Percentiles rank a stretch among this genome's conserved stretches.
phyloP scores from a whole-genome alignment of 495 filamentous ascomycete genomes.

The Astrothelium macrocarpum region DNA sequence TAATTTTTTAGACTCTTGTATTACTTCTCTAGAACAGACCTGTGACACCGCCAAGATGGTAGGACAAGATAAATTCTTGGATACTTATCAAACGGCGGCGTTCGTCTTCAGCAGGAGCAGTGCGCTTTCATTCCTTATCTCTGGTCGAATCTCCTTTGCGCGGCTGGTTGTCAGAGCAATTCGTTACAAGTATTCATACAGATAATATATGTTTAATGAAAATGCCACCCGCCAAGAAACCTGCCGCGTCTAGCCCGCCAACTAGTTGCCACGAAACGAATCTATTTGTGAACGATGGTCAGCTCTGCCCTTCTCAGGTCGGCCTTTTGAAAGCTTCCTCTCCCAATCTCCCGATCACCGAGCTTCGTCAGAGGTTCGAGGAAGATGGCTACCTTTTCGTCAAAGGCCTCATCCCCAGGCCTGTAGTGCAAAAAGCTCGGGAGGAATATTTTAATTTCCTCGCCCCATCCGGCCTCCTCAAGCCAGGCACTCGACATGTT shows the following conservation, averaged over 20 bases:
- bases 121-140: not conserved
- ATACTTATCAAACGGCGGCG: too few species aligned
- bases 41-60: not conserved
- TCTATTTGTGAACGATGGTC: slow-evolving; percentile 44
- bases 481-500: slow-evolving; percentile 30
- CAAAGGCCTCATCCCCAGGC: slow-evolving; percentile 48
- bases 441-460: slow-evolving; percentile 49
- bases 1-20: not conserved
- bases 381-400: slow-evolving; percentile 52
- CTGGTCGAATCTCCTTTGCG: not conserved
- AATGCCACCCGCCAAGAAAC: not conserved
- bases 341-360: slow-evolving; percentile 32
- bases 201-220: not conserved
- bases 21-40: not conserved
- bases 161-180: not conserved
- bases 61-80: too few species aligned
- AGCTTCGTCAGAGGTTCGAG: slow-evolving; percentile 43
- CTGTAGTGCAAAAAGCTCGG: slow-evolving; percentile 47
- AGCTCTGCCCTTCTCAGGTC: slow-evolving; percentile 40
- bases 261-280: not conserved
- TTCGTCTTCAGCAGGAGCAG: too few species aligned
- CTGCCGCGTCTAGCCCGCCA: not conserved
- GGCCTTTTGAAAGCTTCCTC: slow-evolving; percentile 33
- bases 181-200: not conserved
- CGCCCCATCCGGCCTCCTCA: slow-evolving; percentile 46